Base-by-base conservation (phyloP, 208 protist genomes). In the Trypanosomatidae sp. region DNA sequence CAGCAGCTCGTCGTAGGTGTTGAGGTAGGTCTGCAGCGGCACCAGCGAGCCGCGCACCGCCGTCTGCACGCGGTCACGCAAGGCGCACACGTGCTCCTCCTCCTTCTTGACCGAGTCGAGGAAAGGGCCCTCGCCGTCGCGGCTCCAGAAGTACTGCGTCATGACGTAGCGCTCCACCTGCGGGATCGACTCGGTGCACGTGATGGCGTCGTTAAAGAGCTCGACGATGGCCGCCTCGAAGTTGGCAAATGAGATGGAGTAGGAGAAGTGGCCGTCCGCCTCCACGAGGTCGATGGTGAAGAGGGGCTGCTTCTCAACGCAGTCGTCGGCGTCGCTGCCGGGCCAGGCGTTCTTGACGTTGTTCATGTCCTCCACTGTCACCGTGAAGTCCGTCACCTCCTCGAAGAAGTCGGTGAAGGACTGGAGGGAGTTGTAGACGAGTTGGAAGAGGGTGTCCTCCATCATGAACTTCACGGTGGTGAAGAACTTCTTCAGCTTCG, bases 401-500 rank as follows among this genome's bases (percentile, higher is more conserved):
- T 97, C 88, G 74, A 98, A 96, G 81, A 97, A 97, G 71, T 91
- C 87, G 1, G 87, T 85, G 79, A 97, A 98, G 47, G 85, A 62
- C 25, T 91, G 76, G 4, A 98, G 81, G 0, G 93, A 97, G 62
- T 81, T 91, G 83, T 97, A 96, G 49, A 98, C 94, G 46, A 98
- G 86, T 64, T 94, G 88, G 66, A 96, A 96, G 4, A 98, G 82
- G 10, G 94, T 97, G 85, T 98, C 95, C 81, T 99, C 91, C 98
- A 99, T 99, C 95, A 99, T 99, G 74, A 98, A 98, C 79, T 95
- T 97, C 67, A 99, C 97, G n/a, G 95, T 98, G 50, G 82, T 95
- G 76, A 99, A 97, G 82, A 99, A 98, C 72, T 98, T 98, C 85
- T 99, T 98, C 7, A 99, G 93, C 84, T 99, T 99, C 49, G 91